Evolutionary conservation across 176 grass and related monocot species (phyloP).

Genomic region (Phoenix dactylifera): DNA sequence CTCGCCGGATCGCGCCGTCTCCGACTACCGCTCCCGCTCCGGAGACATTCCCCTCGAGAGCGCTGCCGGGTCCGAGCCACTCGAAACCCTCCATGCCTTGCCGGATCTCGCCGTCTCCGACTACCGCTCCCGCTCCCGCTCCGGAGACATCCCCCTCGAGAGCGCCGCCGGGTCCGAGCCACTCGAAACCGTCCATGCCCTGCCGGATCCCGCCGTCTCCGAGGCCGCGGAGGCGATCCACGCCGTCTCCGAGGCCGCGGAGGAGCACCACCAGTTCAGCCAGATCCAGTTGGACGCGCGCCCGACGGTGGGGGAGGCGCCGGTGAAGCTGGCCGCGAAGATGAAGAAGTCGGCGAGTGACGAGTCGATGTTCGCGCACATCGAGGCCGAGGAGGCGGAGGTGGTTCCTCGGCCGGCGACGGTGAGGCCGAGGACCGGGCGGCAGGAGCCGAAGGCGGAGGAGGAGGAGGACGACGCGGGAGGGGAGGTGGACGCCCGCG

Average conservation of each 20-base stretch:
- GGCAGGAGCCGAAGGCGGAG: background rate
- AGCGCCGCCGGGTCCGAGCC: background rate
- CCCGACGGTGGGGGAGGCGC: constrained; percentile 13
- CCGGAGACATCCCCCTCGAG: background rate
- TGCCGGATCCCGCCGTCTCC: too few species aligned
- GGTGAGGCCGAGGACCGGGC: background rate
- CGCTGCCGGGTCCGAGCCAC: background rate
- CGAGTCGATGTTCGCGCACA: constrained; percentile 61
- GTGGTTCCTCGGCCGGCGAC: background rate
- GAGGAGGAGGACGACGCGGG: constrained; percentile 32
- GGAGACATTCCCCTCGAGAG: constrained; percentile 1
- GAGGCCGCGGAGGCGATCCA: too few species aligned
- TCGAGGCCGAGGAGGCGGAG: constrained; percentile 31
- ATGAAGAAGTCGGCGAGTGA: constrained; percentile 86
- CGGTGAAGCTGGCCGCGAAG: constrained; percentile 24
- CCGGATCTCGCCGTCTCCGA: too few species aligned
- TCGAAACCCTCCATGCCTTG: too few species aligned
- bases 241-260: too few species aligned
- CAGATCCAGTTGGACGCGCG: constrained; percentile 47
- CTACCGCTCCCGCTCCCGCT: background rate
- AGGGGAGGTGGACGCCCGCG: constrained; percentile 7
- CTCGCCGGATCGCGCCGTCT: too few species aligned
- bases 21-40: background rate
- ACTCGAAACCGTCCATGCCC: too few species aligned
- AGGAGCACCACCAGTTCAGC: constrained; percentile 24